A percentile compares a stretch with the other conserved stretches of the same genome.
These are phyloP conservation scores for Globisporangium paroecandrum DNA, from an alignment of 352 stramenopile genomes.

Conservation along the genomic window DNA sequence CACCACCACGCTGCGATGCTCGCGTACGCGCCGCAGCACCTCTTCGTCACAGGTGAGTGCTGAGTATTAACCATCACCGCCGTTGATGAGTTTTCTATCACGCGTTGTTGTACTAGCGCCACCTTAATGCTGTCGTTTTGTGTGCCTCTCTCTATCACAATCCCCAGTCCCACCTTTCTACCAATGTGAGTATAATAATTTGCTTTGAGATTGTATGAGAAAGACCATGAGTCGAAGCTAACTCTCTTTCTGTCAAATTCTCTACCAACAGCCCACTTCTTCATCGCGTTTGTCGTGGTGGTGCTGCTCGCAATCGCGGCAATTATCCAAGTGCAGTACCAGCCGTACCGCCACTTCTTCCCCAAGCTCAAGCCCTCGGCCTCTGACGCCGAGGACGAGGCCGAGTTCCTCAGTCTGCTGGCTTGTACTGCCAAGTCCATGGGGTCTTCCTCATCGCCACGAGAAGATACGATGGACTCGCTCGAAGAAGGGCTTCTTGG, in stretches of 20 bases:
- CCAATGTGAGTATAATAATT: constrained; percentile 7
- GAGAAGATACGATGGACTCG: constrained; percentile 8
- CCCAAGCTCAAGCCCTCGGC: constrained; percentile 1
- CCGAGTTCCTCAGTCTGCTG: constrained; percentile 16
- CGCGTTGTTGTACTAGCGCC: background rate
- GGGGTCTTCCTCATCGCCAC: background rate
- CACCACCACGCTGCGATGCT: constrained; percentile 27
- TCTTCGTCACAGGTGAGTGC: constrained; percentile 22
- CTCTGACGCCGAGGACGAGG: constrained; percentile 12
- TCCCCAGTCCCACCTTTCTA: constrained; percentile 19
- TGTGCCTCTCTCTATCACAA: background rate
- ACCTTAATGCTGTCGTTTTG: background rate
- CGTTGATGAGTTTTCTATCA: background rate
- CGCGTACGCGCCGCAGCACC: constrained; percentile 24
- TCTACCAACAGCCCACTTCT: constrained; percentile 21
- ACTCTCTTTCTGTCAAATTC: background rate
- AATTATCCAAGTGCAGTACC: constrained; percentile 23
- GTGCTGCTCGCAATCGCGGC: constrained; percentile 16
- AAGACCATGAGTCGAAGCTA: background rate
- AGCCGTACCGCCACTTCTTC: constrained; percentile 14
- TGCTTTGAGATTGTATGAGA: background rate
- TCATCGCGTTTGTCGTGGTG: constrained; percentile 20
- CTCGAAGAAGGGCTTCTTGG: constrained; percentile 22
- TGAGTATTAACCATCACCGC: background rate
- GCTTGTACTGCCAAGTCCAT: constrained; percentile 1